Conservation (phyloP, 78 protist genomes). For the Dictyostelium firmibasis region DNA sequence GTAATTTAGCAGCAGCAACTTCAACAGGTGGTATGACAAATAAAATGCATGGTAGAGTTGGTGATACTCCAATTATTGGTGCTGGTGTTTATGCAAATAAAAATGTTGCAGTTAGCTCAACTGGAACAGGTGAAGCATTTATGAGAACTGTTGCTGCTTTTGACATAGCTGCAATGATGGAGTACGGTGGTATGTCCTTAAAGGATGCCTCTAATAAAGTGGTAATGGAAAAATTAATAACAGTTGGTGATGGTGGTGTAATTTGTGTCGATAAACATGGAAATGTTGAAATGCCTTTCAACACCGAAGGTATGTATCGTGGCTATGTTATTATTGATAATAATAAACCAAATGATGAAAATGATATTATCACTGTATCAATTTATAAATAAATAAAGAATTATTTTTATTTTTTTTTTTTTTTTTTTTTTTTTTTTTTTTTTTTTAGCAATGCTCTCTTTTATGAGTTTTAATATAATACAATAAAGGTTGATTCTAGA, state of each 20-base stretch:
- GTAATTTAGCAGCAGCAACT: conserved; percentile 84
- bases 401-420: no score
- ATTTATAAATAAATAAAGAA: conserved; percentile 38
- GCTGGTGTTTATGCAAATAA: conserved; percentile 79
- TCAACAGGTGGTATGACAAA: conserved; percentile 89
- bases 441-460: no score
- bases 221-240: neutral
- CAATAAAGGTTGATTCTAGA: no score
- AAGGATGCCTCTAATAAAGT: conserved; percentile 63
- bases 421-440: no score
- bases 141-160: conserved; percentile 50
- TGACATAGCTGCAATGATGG: conserved; percentile 68
- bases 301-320: conserved; percentile 80
- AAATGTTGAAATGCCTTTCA: conserved; percentile 76
- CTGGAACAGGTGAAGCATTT: conserved; percentile 83
- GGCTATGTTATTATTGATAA: conserved; percentile 7
- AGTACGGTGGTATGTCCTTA: conserved; percentile 29
- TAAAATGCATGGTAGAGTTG: conserved; percentile 85
- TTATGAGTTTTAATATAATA: no score
- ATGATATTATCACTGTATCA: neutral
- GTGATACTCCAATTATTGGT: conserved; percentile 87
- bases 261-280: conserved; percentile 76
- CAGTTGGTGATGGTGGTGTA: conserved; percentile 78
- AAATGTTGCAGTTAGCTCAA: conserved; percentile 68
- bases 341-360: neutral